Evolutionary conservation across 2,329 filamentous ascomycete species (phyloP), one percentile per base, ranked within the genome.

Genomic region (Aspergillus sp.): DNA sequence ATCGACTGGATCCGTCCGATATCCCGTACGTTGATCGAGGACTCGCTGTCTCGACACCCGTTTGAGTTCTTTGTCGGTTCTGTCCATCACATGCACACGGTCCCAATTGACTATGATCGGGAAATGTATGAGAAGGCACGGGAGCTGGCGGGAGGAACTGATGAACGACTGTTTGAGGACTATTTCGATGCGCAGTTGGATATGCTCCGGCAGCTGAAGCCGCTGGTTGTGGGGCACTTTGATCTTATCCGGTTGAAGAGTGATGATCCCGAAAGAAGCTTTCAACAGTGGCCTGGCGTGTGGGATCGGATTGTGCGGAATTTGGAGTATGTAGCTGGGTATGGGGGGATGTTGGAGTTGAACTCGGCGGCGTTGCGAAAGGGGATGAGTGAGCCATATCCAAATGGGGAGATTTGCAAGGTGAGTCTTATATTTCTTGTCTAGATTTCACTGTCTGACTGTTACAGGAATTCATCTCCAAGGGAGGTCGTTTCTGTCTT

Each of bases 21-120:
- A 4, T 80, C 78, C 4, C 81, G 83, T 55, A 67, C 65, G 0
- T 69, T 85, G 37, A 83, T 95, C 46, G 60, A 70, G 30, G 55
- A 65, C 8, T 76, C 88, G 3, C 70, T 84, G 19, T 61, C 74
- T 6, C 75, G 79, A 49, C 78, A 88, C 33, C 67, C 70, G 7
- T 77, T 95, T 48, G 91, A 97, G 69, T 88, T 94, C 69, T 95
- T 96, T 71, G 77, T 98, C 60, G 93, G 93, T 45, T 94, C 88
- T 1, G 78, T 97, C 39, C 93, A 98, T 69, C 93, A 98, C 66
- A 86, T 90, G 6, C 81, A 88, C 59, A 83, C 83, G 11, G 75
- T 91, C 35, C 90, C 93, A 6, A 95, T 98, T 59, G 93, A 98
- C 72, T 95, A 86, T 63, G 85, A 94, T 68, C 68, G 66, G 5